Evolutionary conservation across 306 rosid species (phyloP).

Genomic region (Gynostemma pentaphyllum): DNA sequence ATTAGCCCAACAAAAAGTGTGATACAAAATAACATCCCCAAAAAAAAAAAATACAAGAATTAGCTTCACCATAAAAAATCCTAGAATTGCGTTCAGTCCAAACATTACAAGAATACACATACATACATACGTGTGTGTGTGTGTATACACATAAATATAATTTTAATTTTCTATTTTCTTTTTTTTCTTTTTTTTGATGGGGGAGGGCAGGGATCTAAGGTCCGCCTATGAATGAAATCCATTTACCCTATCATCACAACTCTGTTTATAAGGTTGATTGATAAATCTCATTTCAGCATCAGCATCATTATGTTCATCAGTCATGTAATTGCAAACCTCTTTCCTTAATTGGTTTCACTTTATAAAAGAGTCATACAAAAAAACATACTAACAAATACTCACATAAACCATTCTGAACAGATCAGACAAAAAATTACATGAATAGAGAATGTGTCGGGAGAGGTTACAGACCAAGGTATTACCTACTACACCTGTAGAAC

Average conservation of each 20-base stretch:
- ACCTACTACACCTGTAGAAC: conserved; percentile 91
- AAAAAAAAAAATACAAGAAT: too few relatives aligned
- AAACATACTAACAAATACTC: neutral
- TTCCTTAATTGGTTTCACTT: neutral
- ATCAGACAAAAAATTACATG: neutral
- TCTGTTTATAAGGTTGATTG: neutral
- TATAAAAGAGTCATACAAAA: neutral
- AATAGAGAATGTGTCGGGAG: neutral
- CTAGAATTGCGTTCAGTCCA: too few relatives aligned
- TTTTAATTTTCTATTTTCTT: too few relatives aligned
- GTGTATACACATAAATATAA: too few relatives aligned
- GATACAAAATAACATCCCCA: too few relatives aligned
- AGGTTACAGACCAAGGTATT: conserved; percentile 15
- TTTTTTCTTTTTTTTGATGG: too few relatives aligned
- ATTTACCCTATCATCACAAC: neutral
- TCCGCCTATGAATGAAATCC: neutral
- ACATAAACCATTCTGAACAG: neutral
- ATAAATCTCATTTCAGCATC: neutral
- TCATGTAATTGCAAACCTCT: too few relatives aligned
- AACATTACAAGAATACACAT: too few relatives aligned
- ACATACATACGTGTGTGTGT: too few relatives aligned
- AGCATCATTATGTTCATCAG: too few relatives aligned
- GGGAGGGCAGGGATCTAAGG: neutral
- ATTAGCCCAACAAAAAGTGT: neutral
- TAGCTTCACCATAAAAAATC: too few relatives aligned